These are phyloP conservation scores for Zalerion maritima DNA, from an alignment of 495 filamentous ascomycete species.

Conservation along the genomic window DNA sequence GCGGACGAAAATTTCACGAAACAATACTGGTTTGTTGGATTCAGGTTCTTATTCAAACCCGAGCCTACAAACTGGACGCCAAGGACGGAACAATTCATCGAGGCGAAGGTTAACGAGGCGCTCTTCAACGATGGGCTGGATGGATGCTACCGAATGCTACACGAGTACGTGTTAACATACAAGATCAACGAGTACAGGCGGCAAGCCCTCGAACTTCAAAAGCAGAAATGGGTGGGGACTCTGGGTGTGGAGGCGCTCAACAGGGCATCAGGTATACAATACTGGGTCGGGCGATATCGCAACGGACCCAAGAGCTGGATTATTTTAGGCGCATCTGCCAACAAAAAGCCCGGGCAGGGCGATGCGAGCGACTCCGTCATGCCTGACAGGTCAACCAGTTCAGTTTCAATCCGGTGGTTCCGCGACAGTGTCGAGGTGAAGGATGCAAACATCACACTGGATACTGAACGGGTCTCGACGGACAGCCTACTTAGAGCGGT, in stretches of 20 bases:
- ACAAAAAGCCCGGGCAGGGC: conserved; percentile 31
- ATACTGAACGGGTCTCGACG: conserved; percentile 51
- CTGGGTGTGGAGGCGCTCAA: conserved; percentile 62
- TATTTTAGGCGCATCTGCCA: conserved; percentile 65
- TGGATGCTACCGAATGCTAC: conserved; percentile 72
- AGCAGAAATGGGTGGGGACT: conserved; percentile 57
- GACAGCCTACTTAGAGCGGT: conserved; percentile 57
- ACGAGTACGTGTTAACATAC: conserved; percentile 71
- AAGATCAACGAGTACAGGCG: conserved; percentile 68
- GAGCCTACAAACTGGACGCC: conserved; percentile 42
- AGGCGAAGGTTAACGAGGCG: conserved; percentile 51
- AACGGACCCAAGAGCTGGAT: conserved; percentile 71
- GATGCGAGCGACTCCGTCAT: conserved; percentile 15
- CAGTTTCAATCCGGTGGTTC: conserved; percentile 67
- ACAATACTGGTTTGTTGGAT: conserved; percentile 87
- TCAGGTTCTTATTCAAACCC: conserved; percentile 70
- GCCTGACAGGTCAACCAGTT: conserved; percentile 25
- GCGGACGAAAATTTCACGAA: conserved; percentile 62
- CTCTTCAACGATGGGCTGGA: conserved; percentile 49
- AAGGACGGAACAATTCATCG: conserved; percentile 46
- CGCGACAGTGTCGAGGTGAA: conserved; percentile 60
- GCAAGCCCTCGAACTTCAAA: conserved; percentile 56
- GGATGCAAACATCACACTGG: conserved; percentile 46
- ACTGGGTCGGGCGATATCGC: conserved; percentile 54
- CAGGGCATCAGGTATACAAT: conserved; percentile 71